A percentile compares a stretch with the other conserved stretches of the same genome.
Conservation (phyloP, 176 grass and related monocot species). For the Thinopyrum elongatum region DNA sequence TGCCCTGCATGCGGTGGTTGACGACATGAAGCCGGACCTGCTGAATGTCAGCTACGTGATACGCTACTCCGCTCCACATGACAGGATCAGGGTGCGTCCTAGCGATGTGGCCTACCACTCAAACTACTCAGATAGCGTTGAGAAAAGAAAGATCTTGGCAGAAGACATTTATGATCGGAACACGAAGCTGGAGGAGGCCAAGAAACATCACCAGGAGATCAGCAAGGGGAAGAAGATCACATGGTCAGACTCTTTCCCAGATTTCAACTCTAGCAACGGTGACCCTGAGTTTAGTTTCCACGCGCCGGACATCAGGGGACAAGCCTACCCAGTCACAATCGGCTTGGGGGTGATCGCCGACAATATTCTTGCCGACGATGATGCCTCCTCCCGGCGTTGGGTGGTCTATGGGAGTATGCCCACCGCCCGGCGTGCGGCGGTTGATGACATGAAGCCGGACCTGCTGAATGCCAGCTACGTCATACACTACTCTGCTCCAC, state of each 20-base stretch:
- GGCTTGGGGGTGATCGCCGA: background rate
- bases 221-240: no score
- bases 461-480: conserved; percentile 48
- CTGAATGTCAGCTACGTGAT: conserved; percentile 49
- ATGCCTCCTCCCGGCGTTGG: background rate
- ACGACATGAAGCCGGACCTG: background rate
- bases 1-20: background rate
- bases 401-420: no score
- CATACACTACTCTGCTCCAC: background rate
- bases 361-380: background rate
- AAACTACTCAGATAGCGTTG: background rate
- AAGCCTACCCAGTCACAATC: conserved; percentile 29
- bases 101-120: no score
- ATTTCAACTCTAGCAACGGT: background rate
- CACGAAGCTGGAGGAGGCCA: background rate
- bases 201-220: no score
- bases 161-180: conserved; percentile 58
- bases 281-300: conserved; percentile 38
- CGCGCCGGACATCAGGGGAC: background rate
- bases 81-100: no score
- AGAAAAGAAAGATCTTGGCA: conserved; percentile 26
- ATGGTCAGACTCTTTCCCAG: no score
- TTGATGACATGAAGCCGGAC: no score
- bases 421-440: background rate
- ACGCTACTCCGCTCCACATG: background rate